Percentiles rank a stretch among this genome's conserved stretches.
phyloP scores from a whole-genome alignment of 2,329 filamentous ascomycete genomes.

The Stemphylium vesicarium region DNA sequence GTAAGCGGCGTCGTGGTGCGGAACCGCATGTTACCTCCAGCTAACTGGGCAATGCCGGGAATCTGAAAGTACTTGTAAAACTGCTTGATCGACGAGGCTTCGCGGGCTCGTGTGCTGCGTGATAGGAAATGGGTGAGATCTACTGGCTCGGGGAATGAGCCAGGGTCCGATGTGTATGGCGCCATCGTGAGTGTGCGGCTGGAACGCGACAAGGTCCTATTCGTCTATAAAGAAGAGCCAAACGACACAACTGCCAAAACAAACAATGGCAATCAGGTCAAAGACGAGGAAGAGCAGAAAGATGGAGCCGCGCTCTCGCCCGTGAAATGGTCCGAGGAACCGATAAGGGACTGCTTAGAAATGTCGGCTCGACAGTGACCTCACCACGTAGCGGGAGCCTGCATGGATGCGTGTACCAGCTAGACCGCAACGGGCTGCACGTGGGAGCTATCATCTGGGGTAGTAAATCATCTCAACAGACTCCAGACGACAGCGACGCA shows the following conservation, averaged over 20 bases:
- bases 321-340: constrained; percentile 12
- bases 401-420: constrained; percentile 9
- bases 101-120: constrained; percentile 68
- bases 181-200: constrained; percentile 26
- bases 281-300: not conserved
- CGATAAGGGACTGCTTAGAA: constrained; percentile 40
- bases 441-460: not conserved
- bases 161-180: constrained; percentile 31
- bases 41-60: constrained; percentile 66
- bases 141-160: constrained; percentile 59
- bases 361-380: constrained; percentile 28
- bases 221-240: not conserved
- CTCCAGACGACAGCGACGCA: not conserved
- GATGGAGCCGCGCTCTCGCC: constrained; percentile 16
- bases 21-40: constrained; percentile 56
- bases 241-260: constrained; percentile 4
- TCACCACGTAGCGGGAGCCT: constrained; percentile 18
- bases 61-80: constrained; percentile 85
- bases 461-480: not conserved
- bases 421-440: constrained; percentile 15
- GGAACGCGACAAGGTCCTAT: not conserved
- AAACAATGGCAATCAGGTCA: constrained; percentile 15
- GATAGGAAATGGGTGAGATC: constrained; percentile 84
- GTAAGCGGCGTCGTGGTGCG: not conserved
- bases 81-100: constrained; percentile 72